Evolutionary conservation across 2,329 filamentous ascomycete genomes (phyloP).

Genomic region (Paraconiothyrium brasiliense): DNA sequence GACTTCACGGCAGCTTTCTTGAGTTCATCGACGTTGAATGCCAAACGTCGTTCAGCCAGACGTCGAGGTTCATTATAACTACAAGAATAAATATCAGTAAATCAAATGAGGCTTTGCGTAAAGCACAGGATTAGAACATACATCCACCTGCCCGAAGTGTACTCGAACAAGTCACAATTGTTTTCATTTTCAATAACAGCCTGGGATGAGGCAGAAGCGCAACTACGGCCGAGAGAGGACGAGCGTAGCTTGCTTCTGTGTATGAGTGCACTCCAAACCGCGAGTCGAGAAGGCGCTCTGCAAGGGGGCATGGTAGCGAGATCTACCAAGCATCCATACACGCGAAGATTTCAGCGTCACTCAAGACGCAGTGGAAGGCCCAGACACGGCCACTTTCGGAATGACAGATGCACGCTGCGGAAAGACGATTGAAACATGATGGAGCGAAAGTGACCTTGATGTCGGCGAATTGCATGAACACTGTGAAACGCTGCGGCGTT

Average conservation of each 20-base stretch:
- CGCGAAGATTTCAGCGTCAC: no score
- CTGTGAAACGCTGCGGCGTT: no score
- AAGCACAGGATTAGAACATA: conserved; percentile 20
- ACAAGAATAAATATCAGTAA: conserved; percentile 14
- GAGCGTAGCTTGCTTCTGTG: not conserved
- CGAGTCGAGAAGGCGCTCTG: not conserved
- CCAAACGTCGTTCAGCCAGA: conserved; percentile 28
- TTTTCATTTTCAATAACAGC: conserved; percentile 13
- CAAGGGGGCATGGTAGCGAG: not conserved
- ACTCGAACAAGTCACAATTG: conserved; percentile 34
- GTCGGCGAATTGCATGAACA: no score
- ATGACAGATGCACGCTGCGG: no score
- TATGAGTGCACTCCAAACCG: not conserved
- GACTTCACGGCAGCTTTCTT: conserved; percentile 29
- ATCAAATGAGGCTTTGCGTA: not conserved
- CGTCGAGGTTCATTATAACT: conserved; percentile 37
- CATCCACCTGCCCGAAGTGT: conserved; percentile 42
- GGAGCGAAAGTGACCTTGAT: no score
- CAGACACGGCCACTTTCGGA: no score
- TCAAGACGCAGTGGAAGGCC: no score
- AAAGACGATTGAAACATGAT: no score
- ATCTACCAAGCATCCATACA: not conserved
- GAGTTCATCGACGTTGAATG: conserved; percentile 34
- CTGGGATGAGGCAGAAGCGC: conserved; percentile 13
- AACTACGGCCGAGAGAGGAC: not conserved